Conservation (phyloP, 2,329 filamentous ascomycete genomes). For the Xylariaceae sp. region DNA sequence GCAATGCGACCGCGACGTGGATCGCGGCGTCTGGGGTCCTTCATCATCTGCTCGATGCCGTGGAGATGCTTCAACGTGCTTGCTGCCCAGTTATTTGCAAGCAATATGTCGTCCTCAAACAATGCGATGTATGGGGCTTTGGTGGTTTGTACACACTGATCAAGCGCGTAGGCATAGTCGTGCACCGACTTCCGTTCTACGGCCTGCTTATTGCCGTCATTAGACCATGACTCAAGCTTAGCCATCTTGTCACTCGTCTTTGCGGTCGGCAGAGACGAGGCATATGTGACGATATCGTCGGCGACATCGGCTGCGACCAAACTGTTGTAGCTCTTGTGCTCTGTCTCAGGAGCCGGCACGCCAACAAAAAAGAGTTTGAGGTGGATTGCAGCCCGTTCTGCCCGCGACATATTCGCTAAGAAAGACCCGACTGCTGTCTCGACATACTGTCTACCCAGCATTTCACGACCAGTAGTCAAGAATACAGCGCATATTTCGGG, state of each 20-base stretch:
- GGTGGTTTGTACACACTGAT: conserved; percentile 27
- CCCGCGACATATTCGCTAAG: conserved; percentile 30
- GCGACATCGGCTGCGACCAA: conserved; percentile 21
- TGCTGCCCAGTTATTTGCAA: conserved; percentile 32
- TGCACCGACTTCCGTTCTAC: conserved; percentile 30
- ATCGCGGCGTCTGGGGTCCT: conserved; percentile 22
- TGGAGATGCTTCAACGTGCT: conserved; percentile 26
- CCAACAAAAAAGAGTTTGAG: conserved; percentile 34
- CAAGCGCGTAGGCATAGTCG: conserved; percentile 31
- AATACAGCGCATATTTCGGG: conserved; percentile 30
- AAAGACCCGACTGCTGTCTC: conserved; percentile 33
- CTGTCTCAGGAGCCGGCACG: conserved; percentile 25
- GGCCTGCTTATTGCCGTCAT: conserved; percentile 20
- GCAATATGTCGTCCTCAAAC: conserved; percentile 32
- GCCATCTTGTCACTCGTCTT: conserved; percentile 21
- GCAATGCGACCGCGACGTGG: conserved; percentile 22
- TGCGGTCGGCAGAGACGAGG: conserved; percentile 16
- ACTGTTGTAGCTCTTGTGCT: conserved; percentile 26
- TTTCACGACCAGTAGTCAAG: conserved; percentile 27
- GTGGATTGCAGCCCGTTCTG: conserved; percentile 26
- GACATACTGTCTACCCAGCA: conserved; percentile 30
- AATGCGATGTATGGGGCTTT: conserved; percentile 31
- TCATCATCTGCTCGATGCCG: conserved; percentile 29
- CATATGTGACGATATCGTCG: conserved; percentile 30
- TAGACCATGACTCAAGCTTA: conserved; percentile 21